Evolutionary conservation across 2,329 filamentous ascomycete species (phyloP).

Genomic region (Leptographium galeiforme): DNA sequence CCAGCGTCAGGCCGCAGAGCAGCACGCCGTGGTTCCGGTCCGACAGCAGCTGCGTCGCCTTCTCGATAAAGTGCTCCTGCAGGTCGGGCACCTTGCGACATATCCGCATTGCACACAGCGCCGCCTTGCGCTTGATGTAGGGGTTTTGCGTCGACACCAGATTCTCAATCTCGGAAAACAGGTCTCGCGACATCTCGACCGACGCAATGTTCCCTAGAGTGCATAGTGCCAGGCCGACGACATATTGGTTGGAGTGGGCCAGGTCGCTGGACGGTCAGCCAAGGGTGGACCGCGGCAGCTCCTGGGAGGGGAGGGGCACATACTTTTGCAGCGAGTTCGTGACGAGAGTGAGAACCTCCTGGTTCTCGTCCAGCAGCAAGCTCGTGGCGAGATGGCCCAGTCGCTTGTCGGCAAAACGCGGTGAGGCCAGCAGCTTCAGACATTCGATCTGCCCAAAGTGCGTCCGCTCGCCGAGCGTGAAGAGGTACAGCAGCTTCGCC

Average conservation of each 20-base stretch:
- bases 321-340: slow-evolving; percentile 97
- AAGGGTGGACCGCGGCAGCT: background rate
- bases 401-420: slow-evolving; percentile 94
- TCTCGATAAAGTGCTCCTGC: slow-evolving; percentile 93
- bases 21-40: slow-evolving; percentile 95
- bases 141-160: slow-evolving; percentile 88
- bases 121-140: slow-evolving; percentile 95
- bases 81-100: slow-evolving; percentile 95
- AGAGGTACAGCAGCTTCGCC: slow-evolving; percentile 93
- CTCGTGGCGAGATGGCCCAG: slow-evolving; percentile 93
- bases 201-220: slow-evolving; percentile 97
- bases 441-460: slow-evolving; percentile 99
- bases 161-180: slow-evolving; percentile 91
- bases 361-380: slow-evolving; percentile 91
- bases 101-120: slow-evolving; percentile 97
- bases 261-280: slow-evolving; percentile 56
- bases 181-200: slow-evolving; percentile 92
- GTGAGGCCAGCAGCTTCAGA: slow-evolving; percentile 89
- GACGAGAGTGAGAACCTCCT: slow-evolving; percentile 91
- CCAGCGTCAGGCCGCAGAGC: slow-evolving; percentile 80
- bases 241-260: slow-evolving; percentile 95
- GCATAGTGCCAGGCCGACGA: slow-evolving; percentile 89
- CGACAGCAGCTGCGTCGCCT: slow-evolving; percentile 73
- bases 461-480: slow-evolving; percentile 91
- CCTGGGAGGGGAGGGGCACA: background rate